Conservation (phyloP, 768 basidiomycete species). For the Lactarius pseudohatsudake region DNA sequence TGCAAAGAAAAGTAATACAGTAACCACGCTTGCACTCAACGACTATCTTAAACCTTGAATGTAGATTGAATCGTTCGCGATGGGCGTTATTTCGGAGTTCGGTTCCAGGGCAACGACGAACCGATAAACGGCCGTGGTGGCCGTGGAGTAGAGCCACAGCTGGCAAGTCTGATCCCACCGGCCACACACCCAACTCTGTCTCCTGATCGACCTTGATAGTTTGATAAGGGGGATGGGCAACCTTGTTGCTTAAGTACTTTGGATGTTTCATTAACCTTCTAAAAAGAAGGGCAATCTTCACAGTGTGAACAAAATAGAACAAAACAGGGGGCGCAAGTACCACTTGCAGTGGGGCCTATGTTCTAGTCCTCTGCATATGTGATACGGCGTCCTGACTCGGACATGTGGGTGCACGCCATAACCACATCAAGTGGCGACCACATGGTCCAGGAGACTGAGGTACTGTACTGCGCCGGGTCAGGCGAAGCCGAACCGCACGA, state of each 20-base stretch:
- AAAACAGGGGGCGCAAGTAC: background rate
- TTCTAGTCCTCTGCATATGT: background rate
- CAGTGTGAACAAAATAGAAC: background rate
- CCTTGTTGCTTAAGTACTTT: conserved; percentile 15
- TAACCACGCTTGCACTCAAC: background rate
- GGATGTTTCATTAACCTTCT: background rate
- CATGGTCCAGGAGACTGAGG: background rate
- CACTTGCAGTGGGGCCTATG: background rate
- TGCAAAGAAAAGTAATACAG: background rate
- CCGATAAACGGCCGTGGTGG: background rate
- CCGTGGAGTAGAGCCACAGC: background rate
- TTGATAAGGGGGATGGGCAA: conserved; percentile 17
- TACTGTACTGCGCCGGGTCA: background rate
- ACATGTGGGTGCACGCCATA: background rate
- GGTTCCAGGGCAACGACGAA: conserved; percentile 10
- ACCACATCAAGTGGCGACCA: background rate
- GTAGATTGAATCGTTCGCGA: background rate
- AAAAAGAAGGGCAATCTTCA: background rate
- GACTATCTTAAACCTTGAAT: conserved; percentile 3
- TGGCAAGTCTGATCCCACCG: conserved; percentile 7
- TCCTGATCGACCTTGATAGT: conserved; percentile 12
- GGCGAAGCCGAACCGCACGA: background rate
- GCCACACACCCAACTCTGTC: background rate
- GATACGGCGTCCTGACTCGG: background rate
- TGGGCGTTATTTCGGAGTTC: conserved; percentile 4